Evolutionary conservation across 148 eudicot genomes (phyloP), one percentile per base, ranked within the genome.

Genomic region (Camellia lanceoleosa): DNA sequence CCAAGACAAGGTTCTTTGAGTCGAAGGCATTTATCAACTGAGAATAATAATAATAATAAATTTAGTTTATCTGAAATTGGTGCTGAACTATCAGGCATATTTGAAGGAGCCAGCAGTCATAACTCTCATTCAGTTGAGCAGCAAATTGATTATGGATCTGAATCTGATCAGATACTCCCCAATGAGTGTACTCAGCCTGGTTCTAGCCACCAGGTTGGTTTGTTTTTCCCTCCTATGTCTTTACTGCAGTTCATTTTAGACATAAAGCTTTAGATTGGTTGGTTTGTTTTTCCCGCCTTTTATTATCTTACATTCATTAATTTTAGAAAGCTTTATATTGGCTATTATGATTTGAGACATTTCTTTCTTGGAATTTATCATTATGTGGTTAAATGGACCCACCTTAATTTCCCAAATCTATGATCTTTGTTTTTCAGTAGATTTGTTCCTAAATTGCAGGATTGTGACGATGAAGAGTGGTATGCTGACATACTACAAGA

Each of bases 401-500:
- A 19, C 41, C 58, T 49, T 9, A 1, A 15, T 30, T 30, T 30
- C 38, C 38, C 38, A 30, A 30, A 30, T 30, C 38, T 30, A 30
- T 30, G 38, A 30, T 30, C 38, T 30, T 30, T 30, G 60, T 51
- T 51, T 49, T 52, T 71, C 42, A 16, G 14, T 56, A 18, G 9
- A 11, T 44, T n/a, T 9, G 52, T 76, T 38, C 41, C 61, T 79
- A 56, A 7, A 41, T 77, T 85, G 56, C 84, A 82, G 86, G 83
- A n/a, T 41, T 12, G 23, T 41, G 78, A 80, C 1, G 75, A 86
- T 79, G 97, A 95, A 1, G 98, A 95, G 38, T 87, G 89, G 10
- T 95, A 82, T 76, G 97, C 95, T 7, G 99, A 95, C 51, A 95
- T 95, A 84, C 64, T 93, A 86, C 92, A 95, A 16, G 99, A 96